Base-by-base conservation (phyloP, 2,329 filamentous ascomycete genomes). In the Pyricularia grisea region DNA sequence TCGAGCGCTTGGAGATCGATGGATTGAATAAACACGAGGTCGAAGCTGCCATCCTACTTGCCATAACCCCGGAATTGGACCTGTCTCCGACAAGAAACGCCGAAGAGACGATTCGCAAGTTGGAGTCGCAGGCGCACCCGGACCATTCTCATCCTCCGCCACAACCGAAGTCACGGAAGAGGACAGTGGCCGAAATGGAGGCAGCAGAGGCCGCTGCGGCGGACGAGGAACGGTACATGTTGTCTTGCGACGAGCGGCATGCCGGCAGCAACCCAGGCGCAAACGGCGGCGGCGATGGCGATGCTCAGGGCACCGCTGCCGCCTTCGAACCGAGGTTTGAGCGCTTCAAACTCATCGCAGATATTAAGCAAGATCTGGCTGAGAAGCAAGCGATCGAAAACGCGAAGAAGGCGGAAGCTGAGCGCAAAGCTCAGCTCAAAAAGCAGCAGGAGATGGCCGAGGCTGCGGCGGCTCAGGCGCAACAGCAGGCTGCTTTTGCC, bases 131-230 rank as follows among this genome's bases (percentile, higher is more conserved):
- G 73, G 84, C 87, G 25, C 92, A 96, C 77, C 91, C 93, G 7
- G 88, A 93, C 69, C 92, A 97, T 77, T 86, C 88, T 33, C 87
- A 90, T 67, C 83, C 88, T 63, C 90, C 93, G 11, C 94, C 95
- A 0, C 87, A 91, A 70, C 93, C 93, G 3, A 97, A 97, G 83
- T 90, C 90, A 9, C 86, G 95, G 69, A 98, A 99, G 83, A 89
- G 94, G 71, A 99, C 95, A 0, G 90, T 96, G 23, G 95, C 95
- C 10, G 94, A 99, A 77, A 88, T 98, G 82, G 95, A 93, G 10
- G 94, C 94, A 9, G 95, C 99, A 75, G 94, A 99, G 79, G 94
- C 95, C 0, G 85, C 93, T 70, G 93, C 93, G 0, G 94, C 94
- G 27, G 92, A 93, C 70, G 89, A 93, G 72, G 94, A 99, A 79